Evolutionary conservation across 225 moss, liverwort and hornwort genomes (phyloP), one percentile per base, ranked within the genome.

Genomic region (Pseudoscleropodium purum): DNA sequence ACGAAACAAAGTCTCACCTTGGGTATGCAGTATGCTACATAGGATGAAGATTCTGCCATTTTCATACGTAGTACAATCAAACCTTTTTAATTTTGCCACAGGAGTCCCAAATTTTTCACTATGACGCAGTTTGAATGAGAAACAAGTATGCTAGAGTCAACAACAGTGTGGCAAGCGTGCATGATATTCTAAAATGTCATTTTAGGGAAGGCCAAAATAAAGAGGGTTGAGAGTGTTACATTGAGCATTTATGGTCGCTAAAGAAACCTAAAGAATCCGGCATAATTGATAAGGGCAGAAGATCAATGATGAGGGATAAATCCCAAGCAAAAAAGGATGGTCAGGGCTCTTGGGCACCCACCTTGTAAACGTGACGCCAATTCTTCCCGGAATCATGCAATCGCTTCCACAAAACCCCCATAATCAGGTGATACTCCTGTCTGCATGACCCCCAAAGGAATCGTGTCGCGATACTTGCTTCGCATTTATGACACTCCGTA

Each of bases 321-420:
- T 73, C 41, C 59, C 74, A 78, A 83, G 78, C 64, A 65, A 72
- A 41, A 51, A 74, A 39, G n/a, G 72, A 19, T 25, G 37, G 54
- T 87, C 66, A 78, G 54, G 67, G 41, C 41, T 64, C 34, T 79
- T 41, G 25, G 18, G 57, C 63, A 70, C 91, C 85, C 92, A 99
- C 99, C 95, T 99, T 99, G 91, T 97, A 99, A 61, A 99, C 97
- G 91, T 97, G 99, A 66, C 99, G 96, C 97, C 99, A 99, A 84
- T 97, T 99, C 89, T 93, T 99, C 59, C 99, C 96, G 51, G 91
- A 94, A 76, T 99, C 99, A 81, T 97, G 97, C 89, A 99, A 91
- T 79, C 99, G 97, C 94, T 95, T 97, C 96, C 96, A 99, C 88
- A 97, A 90, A 84, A 97, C 95, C 34, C 90, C 95, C 99, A 99